Conservation (phyloP, 163 green algal genomes). For the Chloromonas sp. region DNA sequence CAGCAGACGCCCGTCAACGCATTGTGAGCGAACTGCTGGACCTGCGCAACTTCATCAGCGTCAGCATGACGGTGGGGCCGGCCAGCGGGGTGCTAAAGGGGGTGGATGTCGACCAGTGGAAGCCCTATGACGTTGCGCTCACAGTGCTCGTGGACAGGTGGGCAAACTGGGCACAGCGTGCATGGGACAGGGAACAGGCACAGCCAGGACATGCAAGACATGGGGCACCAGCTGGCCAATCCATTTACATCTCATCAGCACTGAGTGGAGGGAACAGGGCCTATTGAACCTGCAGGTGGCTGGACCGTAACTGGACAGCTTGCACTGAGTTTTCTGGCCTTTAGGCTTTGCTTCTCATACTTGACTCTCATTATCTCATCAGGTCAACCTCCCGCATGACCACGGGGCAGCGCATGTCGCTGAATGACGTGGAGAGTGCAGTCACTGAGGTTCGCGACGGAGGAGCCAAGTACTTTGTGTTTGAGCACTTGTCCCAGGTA, state of each 20-base stretch:
- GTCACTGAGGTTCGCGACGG: conserved; percentile 31
- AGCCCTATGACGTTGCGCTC: conserved; percentile 64
- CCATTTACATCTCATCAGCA: too few species aligned
- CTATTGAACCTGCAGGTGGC: too few species aligned
- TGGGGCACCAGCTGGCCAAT: too few species aligned
- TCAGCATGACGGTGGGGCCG: conserved; percentile 69
- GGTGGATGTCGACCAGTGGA: conserved; percentile 48
- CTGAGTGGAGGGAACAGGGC: too few species aligned
- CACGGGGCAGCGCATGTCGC: conserved; percentile 59
- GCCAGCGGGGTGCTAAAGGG: conserved; percentile 45
- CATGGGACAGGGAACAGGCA: neutral
- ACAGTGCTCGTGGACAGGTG: conserved; percentile 69
- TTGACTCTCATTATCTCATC: neutral
- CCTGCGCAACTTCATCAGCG: conserved; percentile 60
- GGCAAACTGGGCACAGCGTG: neutral
- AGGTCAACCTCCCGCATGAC: conserved; percentile 70
- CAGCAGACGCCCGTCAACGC: conserved; percentile 70
- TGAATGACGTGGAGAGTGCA: conserved; percentile 57
- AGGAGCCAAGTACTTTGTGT: conserved; percentile 49
- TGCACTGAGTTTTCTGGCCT: too few species aligned
- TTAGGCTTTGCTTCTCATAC: too few species aligned
- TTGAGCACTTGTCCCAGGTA: conserved; percentile 74
- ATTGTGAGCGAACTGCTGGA: conserved; percentile 77
- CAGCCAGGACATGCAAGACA: too few species aligned
- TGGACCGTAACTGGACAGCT: too few species aligned